phyloP scores from a whole-genome alignment of 2,329 filamentous ascomycete species.

The Grosmannia huntii region DNA sequence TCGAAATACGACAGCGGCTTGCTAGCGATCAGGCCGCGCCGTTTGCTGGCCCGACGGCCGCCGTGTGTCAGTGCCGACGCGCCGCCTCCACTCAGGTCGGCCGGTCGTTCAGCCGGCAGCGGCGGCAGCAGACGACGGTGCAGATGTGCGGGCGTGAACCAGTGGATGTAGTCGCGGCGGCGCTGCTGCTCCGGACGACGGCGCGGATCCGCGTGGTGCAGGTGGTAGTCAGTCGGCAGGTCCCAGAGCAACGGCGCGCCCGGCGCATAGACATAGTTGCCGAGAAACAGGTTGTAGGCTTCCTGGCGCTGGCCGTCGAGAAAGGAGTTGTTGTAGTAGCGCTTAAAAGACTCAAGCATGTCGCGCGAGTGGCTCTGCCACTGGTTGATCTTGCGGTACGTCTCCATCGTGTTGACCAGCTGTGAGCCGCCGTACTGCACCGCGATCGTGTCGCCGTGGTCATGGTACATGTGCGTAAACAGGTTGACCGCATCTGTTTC shows the following conservation, averaged over 20 bases:
- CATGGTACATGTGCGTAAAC: constrained; percentile 97
- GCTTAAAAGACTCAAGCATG: constrained; percentile 98
- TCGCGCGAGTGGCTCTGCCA: constrained; percentile 96
- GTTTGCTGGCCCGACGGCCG: not conserved
- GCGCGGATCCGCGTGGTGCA: constrained; percentile 79
- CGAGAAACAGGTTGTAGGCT: constrained; percentile 92
- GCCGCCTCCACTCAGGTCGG: constrained; percentile 34
- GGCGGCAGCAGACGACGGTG: constrained; percentile 48
- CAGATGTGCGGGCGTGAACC: constrained; percentile 69
- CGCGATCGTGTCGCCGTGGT: constrained; percentile 94
- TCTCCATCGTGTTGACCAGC: constrained; percentile 98
- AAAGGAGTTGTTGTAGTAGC: constrained; percentile 96
- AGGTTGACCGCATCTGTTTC: constrained; percentile 93
- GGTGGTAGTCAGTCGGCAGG: constrained; percentile 84
- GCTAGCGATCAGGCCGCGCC: constrained; percentile 14
- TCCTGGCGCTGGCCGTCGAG: constrained; percentile 96
- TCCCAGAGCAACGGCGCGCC: constrained; percentile 97
- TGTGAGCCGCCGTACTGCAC: constrained; percentile 97
- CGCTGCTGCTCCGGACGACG: constrained; percentile 42
- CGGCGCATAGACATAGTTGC: constrained; percentile 81
- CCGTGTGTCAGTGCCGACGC: not conserved
- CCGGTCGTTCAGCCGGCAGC: constrained; percentile 11
- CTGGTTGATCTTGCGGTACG: constrained; percentile 96
- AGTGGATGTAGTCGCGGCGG: constrained; percentile 63
- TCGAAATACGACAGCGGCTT: constrained; percentile 54